Evolutionary conservation across 768 basidiomycete species (phyloP), one percentile per base, ranked within the genome.

Genomic region (Trametes cingulata): DNA sequence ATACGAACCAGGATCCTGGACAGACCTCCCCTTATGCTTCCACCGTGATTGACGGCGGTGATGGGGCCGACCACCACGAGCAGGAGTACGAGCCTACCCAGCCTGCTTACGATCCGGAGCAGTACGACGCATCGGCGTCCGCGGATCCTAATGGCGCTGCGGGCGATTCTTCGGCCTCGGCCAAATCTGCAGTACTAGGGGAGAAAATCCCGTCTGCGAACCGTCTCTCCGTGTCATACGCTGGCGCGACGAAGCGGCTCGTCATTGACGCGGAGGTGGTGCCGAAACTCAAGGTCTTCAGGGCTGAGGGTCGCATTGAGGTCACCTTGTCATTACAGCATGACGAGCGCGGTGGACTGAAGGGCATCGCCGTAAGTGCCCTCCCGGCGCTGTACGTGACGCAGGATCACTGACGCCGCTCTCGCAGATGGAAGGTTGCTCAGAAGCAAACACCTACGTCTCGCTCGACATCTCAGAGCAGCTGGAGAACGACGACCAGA

Each of bases 191-290:
- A 29, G 10, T 63, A 1, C 51, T 65, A 27, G 62, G 72, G 19
- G 74, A 72, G 14, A 79, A 76, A 63, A 76, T 78, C 0, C 87
- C 90, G 9, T 91, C 90, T 41, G 87, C 90, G 29, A 93, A 92
- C 66, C 84, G 91, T 17, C 75, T 99, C n/a, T 97, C 95, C 8
- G 94, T 98, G 72, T 90, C 96, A 0, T 99, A 97, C 74, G 93
- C 94, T 56, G 88, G 88, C 43, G 94, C 93, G 50, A 88, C 88
- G 59, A 80, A 92, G 49, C 82, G 97, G 40, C 78, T 99, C 50
- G 88, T 97, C 25, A 80, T 98, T 58, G 89, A 98, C 72, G 91
- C 96, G 2, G 89, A 90, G 64, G 85, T 90, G 27, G 92, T 98
- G 20, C 85, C 93, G 41, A 81, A 80, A 49, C 79, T 99, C 56